Evolutionary conservation across 306 rosid species (phyloP), one percentile per base, ranked within the genome.

Genomic region (Sesbania bispinosa): DNA sequence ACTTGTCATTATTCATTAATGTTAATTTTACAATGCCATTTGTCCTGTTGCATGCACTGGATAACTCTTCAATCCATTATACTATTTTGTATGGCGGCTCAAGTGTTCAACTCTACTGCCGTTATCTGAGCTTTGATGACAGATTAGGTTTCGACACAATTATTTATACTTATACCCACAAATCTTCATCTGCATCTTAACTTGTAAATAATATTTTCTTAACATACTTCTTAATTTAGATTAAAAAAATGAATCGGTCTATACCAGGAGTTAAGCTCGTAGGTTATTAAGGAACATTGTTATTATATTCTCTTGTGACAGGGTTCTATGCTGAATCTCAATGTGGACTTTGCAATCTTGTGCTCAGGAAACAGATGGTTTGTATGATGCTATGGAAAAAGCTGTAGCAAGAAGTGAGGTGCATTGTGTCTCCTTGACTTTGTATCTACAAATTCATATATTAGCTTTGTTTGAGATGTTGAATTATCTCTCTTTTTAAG

Each of bases 361-460:
- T 92, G 89, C 84, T 84, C 97, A 95, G 99, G 99, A 95, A 84
- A 85, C 96, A 62, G 90, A 81, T 85, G 97, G 83, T 71, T 82
- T 95, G 80, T 82, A 77, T 76, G 88, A 88, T 59, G 97, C 97
- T 61, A 89, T 95, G 97, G 90, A 89, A 76, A 85, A 79, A 51
- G 97, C 97, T 45, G 71, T 95, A 59, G 85, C 92, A 9, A 86
- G 90, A 89, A 87, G 89, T 82, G 99, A 95, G 99, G 99, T 95
- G 84, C 85, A 48, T 54, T 57, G 27, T 45, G 45, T 67, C 58
- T 63, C 73, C 55, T 76, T 71, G 71, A 71, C 55, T 59, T 68
- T 48, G 63, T 58, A 59, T 68, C 45, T 58, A 24, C 53, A 46
- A 29, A 21, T 67, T 76, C 35, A 32, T 57, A 9, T 67, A 23